phyloP scores from a whole-genome alignment of 768 basidiomycete genomes.

The Hypholoma fasciculare region DNA sequence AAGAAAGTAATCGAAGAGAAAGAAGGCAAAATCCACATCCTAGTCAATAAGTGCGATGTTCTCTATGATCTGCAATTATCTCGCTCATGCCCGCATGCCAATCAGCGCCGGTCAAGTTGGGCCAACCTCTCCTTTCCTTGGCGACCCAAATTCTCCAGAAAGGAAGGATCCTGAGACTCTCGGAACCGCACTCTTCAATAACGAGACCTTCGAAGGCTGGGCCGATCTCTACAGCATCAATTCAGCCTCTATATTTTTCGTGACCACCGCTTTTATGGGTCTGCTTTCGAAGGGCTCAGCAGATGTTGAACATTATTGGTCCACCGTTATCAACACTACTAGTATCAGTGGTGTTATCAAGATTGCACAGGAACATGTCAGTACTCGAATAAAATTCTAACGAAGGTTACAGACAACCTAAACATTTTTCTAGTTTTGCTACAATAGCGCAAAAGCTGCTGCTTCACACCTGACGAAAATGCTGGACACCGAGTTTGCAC shows the following conservation, averaged over 20 bases:
- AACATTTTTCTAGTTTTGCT: constrained; percentile 57
- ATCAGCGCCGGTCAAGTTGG: constrained; percentile 75
- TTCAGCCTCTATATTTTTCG: constrained; percentile 76
- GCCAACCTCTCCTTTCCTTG: constrained; percentile 59
- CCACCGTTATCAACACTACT: constrained; percentile 75
- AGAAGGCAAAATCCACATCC: constrained; percentile 74
- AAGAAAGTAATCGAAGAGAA: constrained; percentile 53
- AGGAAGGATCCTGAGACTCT: constrained; percentile 64
- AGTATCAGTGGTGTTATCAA: constrained; percentile 75
- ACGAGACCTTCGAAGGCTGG: constrained; percentile 67
- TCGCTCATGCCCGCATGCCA: background rate
- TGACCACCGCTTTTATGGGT: constrained; percentile 74
- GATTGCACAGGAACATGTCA: constrained; percentile 75
- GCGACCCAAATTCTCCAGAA: constrained; percentile 54
- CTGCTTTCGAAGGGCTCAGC: constrained; percentile 71
- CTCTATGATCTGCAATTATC: no score
- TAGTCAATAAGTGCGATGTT: constrained; percentile 71
- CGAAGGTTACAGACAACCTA: background rate
- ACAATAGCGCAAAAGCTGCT: constrained; percentile 81
- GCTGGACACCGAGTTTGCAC: constrained; percentile 73
- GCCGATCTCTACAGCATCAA: constrained; percentile 62
- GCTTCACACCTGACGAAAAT: constrained; percentile 76
- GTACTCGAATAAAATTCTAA: constrained; percentile 19
- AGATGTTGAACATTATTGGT: constrained; percentile 56
- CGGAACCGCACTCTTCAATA: constrained; percentile 68